Base-by-base conservation (phyloP, 768 basidiomycete genomes). In the Mycena indigotica region DNA sequence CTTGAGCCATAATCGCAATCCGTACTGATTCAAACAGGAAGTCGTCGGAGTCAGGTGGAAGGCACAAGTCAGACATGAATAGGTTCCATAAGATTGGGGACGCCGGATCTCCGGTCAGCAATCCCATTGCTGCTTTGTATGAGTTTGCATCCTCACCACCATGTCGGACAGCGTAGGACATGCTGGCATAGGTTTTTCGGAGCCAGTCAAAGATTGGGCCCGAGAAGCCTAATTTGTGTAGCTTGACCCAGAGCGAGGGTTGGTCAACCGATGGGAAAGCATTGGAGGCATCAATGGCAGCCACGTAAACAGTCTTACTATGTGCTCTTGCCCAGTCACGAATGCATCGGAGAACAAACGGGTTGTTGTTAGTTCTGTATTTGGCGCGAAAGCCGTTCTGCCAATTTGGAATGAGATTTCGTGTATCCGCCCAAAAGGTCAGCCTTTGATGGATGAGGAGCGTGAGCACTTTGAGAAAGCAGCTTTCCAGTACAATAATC, bases 351-450 rank as follows among this genome's bases (percentile, higher is more conserved):
- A 67, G 64, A 30, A 70, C 61, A 28, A 65, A 69, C n/a, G 57
- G 59, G 57, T 73, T 73, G 56, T 72, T 65, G 58, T 62, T 64
- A 13, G 69, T 71, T 1, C 67, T 60, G 30, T 55, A 63, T 1
- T 61, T 61, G 21, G 40, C 38, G 1, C 71, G 48, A 41, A 72
- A 74, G 0, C 73, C 70, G 53, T 71, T 73, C 56, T 74, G 73
- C 2, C 66, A 69, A 3, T 46, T 53, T 0, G 72, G 73, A 6
- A 75, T 29, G 1, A 66, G 28, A 13, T 50, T 45, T 0, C 38
- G 13, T 1, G 28, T 39, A 15, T 66, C 67, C 4, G 52, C 55
- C 61, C 58, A 69, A 3, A 35, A 48, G 6, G 55, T 56, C 2
- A 69, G 55, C 17, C 62, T 35, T 25, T 40, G 53, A 25, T 68